Evolutionary conservation across 805 yeast species (phyloP).

Genomic region (Saccharomycopsis amapae): DNA sequence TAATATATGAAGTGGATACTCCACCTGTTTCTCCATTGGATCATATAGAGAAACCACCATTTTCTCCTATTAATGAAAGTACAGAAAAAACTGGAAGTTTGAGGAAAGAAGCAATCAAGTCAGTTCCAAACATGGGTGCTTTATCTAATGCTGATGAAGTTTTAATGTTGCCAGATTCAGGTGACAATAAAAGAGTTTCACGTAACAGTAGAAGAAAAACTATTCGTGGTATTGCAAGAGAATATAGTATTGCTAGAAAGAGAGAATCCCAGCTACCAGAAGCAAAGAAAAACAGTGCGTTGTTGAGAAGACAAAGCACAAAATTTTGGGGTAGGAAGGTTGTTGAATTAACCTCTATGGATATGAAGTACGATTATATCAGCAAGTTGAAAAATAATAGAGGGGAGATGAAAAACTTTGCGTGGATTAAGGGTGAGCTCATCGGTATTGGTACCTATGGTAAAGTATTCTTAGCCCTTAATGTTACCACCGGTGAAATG

Average conservation of each 20-base stretch:
- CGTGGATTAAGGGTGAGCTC: constrained; percentile 96
- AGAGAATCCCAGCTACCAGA: constrained; percentile 26
- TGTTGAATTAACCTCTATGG: constrained; percentile 78
- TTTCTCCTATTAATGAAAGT: constrained; percentile 18
- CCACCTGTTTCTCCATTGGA: constrained; percentile 50
- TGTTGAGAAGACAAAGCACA: constrained; percentile 72
- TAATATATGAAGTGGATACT: constrained; percentile 61
- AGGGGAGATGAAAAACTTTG: constrained; percentile 77
- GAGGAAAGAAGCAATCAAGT: constrained; percentile 4
- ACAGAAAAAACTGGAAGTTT: background rate
- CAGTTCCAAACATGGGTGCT: background rate
- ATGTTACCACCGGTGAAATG: constrained; percentile 97
- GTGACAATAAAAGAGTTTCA: constrained; percentile 29
- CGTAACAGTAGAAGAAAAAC: constrained; percentile 69
- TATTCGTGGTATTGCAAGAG: constrained; percentile 87
- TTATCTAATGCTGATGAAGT: constrained; percentile 19
- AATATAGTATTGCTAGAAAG: constrained; percentile 64
- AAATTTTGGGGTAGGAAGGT: constrained; percentile 97
- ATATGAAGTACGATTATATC: constrained; percentile 53
- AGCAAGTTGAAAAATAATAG: constrained; percentile 56
- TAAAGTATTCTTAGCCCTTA: constrained; percentile 81
- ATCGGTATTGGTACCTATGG: constrained; percentile 98
- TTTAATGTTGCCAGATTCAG: constrained; percentile 26
- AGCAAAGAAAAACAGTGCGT: constrained; percentile 23
- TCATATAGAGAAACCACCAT: constrained; percentile 21